phyloP scores from a whole-genome alignment of 257 asterid genomes.

The Solanum medicagineum region DNA sequence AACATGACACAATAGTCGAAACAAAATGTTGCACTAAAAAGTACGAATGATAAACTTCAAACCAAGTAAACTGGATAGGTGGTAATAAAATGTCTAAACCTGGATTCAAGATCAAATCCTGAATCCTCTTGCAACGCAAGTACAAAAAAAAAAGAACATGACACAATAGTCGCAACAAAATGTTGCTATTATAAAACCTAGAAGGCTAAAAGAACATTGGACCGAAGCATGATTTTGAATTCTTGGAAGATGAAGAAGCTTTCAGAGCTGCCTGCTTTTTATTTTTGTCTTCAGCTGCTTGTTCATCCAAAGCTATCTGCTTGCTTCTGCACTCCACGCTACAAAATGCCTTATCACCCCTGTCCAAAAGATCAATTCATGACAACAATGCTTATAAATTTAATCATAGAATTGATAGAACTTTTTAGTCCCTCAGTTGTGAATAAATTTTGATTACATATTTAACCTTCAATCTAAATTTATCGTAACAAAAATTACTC shows the following conservation, averaged over 20 bases:
- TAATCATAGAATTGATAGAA: background rate
- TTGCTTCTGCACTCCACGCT: conserved; percentile 83
- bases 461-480: background rate
- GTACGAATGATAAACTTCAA: background rate
- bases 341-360: conserved; percentile 85
- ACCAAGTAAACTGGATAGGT: background rate
- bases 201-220: conserved; percentile 19
- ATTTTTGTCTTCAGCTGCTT: conserved; percentile 13
- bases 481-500: background rate
- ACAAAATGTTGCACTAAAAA: background rate
- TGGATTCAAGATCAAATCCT: background rate
- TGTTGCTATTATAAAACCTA: background rate
- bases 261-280: conserved; percentile 1
- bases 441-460: too few species aligned
- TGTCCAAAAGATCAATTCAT: conserved; percentile 3
- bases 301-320: conserved; percentile 81
- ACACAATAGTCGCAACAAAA: background rate
- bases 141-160: background rate
- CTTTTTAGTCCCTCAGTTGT: background rate
- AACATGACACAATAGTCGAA: background rate
- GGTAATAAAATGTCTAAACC: background rate
- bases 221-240: conserved; percentile 19
- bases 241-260: conserved; percentile 4
- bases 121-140: background rate
- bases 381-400: background rate